A percentile compares a stretch with the other conserved stretches of the same genome.
Evolutionary conservation across 202 grass and related monocot genomes (phyloP).

Genomic region (Carex arenaria): DNA sequence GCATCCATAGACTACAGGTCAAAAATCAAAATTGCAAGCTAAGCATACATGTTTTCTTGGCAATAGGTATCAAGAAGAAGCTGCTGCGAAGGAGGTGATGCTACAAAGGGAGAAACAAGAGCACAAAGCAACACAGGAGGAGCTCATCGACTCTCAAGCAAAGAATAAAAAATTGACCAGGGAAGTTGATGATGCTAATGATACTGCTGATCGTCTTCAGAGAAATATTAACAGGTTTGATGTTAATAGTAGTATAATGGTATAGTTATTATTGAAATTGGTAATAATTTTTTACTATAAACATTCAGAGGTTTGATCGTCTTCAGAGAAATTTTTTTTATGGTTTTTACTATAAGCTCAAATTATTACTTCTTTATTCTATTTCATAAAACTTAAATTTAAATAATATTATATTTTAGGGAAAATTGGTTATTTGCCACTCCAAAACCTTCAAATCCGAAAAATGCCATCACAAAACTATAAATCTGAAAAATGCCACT

Average conservation of each 20-base stretch:
- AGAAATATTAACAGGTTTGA: slow-evolving; percentile 30
- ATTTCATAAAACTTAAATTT: too few relatives aligned
- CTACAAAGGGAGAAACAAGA: slow-evolving; percentile 31
- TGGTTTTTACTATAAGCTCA: too few relatives aligned
- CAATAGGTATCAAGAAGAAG: slow-evolving; percentile 23
- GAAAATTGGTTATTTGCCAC: too few relatives aligned
- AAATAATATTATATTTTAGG: too few relatives aligned
- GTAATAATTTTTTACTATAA: too few relatives aligned
- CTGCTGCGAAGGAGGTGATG: slow-evolving; percentile 15
- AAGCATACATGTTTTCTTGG: neutral
- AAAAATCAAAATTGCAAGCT: neutral
- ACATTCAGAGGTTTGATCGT: too few relatives aligned
- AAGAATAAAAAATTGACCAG: slow-evolving; percentile 18
- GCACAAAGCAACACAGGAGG: slow-evolving; percentile 19
- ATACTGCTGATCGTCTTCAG: slow-evolving; percentile 23
- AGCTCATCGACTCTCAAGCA: slow-evolving; percentile 10
- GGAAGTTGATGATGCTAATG: slow-evolving; percentile 26
- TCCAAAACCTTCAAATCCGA: too few relatives aligned
- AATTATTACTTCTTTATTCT: too few relatives aligned
- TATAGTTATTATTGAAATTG: neutral
- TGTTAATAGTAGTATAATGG: slow-evolving; percentile 2
- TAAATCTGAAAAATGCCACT: too few relatives aligned
- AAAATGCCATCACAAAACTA: too few relatives aligned
- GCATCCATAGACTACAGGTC: neutral
- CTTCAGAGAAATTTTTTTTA: too few relatives aligned